Evolutionary conservation across 2,329 filamentous ascomycete species (phyloP).

Genomic region (Ciborinia camelliae): DNA sequence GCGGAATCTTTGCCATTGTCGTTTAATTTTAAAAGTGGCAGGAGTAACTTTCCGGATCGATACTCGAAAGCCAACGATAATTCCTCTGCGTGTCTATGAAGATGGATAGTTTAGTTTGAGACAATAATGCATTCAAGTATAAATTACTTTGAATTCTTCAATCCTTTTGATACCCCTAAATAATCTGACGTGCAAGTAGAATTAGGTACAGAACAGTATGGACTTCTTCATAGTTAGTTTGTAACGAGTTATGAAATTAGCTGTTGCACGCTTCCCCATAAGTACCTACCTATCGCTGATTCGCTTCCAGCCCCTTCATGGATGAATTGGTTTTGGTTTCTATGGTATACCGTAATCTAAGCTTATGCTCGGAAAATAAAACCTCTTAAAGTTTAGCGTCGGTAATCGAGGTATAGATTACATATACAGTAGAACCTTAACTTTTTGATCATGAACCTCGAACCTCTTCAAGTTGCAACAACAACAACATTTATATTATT

Average conservation of each 20-base stretch:
- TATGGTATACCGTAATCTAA: not conserved
- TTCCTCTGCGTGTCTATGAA: not conserved
- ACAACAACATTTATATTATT: not conserved
- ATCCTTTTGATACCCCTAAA: not conserved
- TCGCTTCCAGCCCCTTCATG: too few relatives aligned
- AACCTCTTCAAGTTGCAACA: not conserved
- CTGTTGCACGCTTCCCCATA: not conserved
- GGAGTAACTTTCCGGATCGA: not conserved
- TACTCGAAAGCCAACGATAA: not conserved
- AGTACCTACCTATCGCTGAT: too few relatives aligned
- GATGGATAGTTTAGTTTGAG: not conserved
- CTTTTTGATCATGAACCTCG: not conserved
- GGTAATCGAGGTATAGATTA: not conserved
- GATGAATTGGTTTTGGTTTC: not conserved
- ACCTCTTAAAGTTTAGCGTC: not conserved
- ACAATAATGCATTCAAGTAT: not conserved
- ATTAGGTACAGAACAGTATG: too few relatives aligned
- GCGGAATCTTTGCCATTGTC: not conserved
- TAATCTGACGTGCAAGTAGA: not conserved
- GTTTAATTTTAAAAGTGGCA: not conserved
- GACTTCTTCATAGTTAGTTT: not conserved
- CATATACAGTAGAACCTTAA: not conserved
- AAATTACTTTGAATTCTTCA: constrained; percentile 4
- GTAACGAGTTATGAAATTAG: not conserved
- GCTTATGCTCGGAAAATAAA: not conserved